Evolutionary conservation across 2,329 filamentous ascomycete genomes (phyloP).

Genomic region (Monosporascus cannonballus): DNA sequence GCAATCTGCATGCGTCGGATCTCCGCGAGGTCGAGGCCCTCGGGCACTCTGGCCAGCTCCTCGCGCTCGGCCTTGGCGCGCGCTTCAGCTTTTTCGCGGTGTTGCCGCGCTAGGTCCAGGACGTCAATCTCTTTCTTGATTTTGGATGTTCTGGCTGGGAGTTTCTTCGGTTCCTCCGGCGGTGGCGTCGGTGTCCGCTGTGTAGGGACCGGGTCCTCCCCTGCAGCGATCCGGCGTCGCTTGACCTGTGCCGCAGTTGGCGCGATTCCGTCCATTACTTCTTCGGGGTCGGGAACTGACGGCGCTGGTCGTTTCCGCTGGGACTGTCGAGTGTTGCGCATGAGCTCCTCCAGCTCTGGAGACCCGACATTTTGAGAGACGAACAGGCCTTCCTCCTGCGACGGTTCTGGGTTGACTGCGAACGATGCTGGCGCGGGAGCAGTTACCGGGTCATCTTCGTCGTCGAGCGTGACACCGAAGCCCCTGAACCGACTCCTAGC

Average conservation of each 20-base stretch:
- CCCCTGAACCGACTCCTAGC: conserved; percentile 61
- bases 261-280: conserved; percentile 66
- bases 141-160: conserved; percentile 36
- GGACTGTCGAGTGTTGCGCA: conserved; percentile 16
- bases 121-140: conserved; percentile 61
- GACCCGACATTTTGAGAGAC: conserved; percentile 43
- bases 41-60: conserved; percentile 45
- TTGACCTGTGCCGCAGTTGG: conserved; percentile 75
- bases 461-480: conserved; percentile 49
- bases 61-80: conserved; percentile 47
- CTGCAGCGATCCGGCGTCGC: conserved; percentile 61
- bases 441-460: conserved; percentile 26
- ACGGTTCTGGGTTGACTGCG: conserved; percentile 25
- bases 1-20: conserved; percentile 71
- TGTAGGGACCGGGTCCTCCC: conserved; percentile 38
- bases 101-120: conserved; percentile 56
- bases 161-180: conserved; percentile 29
- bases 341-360: conserved; percentile 16
- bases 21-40: conserved; percentile 63
- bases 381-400: conserved; percentile 43
- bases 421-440: conserved; percentile 3
- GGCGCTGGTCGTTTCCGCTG: conserved; percentile 42
- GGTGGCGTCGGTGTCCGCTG: conserved; percentile 21
- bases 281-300: conserved; percentile 36
- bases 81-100: conserved; percentile 62